Evolutionary conservation across 305 asterid species (phyloP), one percentile per base, ranked within the genome.

Genomic region (Petunia hybrid): DNA sequence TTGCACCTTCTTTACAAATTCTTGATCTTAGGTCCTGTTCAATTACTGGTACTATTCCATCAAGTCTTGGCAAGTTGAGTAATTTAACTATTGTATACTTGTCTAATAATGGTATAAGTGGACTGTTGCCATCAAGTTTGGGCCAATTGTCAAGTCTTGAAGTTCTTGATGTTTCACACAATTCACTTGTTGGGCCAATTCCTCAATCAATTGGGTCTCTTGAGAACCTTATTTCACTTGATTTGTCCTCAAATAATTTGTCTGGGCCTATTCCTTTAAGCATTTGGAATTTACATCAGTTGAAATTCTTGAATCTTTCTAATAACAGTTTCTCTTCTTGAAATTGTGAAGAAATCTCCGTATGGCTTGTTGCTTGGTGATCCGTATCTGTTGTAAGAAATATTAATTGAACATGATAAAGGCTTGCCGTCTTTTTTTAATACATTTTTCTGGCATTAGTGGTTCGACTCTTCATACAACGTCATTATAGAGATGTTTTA

Each of bases 11-110:
- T 73, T 84, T 94, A 70, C 90, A 83, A 83, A 91, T 91, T 81
- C 94, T 94, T 87, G 97, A 94, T 89, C 92, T 94, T 67, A 87
- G 97, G 78, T 85, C 89, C 13, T 91, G 97, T 76, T 88, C 89
- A 31, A 85, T 92, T 79, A 60, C 12, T 61, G 95, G 97, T 46
- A 42, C 80, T 53, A 87, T 94, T 81, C 97, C 97, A 16, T 38
- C 66, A 67, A 89, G 89, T 69, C 82, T 94, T 36, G 95, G 97
- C 68, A 89, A 88, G 79, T 90, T 90, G 86, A 91, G 84, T 79
- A 87, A 87, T 83, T 90, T 94, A 74, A 89, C 84, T 78, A 84
- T 82, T 55, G 80, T 94, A 74, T 85, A 87, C 82, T 86, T 94
- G 78, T 89, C 97, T 42, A 76, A 73, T 79, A 94, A 94, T 81